Conservation (phyloP, 192 early-diverging fungal species). For the Funneliformis geosporum region DNA sequence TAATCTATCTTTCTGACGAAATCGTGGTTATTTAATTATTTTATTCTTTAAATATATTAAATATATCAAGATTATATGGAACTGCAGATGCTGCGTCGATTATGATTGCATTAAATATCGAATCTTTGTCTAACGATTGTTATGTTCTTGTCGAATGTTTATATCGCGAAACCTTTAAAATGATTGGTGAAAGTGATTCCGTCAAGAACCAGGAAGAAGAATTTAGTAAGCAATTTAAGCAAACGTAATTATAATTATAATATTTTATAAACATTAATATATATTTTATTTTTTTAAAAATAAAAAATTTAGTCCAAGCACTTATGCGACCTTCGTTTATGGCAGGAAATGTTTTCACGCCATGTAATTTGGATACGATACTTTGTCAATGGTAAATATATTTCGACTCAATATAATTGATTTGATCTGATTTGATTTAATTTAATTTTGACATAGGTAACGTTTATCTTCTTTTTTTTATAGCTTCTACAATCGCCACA, state of each 20-base stretch:
- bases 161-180: constrained; percentile 74
- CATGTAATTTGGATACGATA: constrained; percentile 70
- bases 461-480: neutral
- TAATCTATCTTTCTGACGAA: neutral
- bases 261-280: neutral
- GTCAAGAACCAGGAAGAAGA: constrained; percentile 57
- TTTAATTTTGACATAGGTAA: constrained; percentile 34
- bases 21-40: neutral
- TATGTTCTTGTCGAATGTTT: constrained; percentile 75
- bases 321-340: constrained; percentile 69
- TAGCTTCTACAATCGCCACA: neutral
- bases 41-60: neutral
- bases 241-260: constrained; percentile 3
- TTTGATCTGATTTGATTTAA: neutral
- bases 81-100: constrained; percentile 66
- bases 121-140: constrained; percentile 53
- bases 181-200: constrained; percentile 66
- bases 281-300: neutral
- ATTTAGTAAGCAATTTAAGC: constrained; percentile 8
- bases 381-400: constrained; percentile 58
- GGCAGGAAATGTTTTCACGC: constrained; percentile 70
- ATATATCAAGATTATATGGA: neutral
- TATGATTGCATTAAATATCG: constrained; percentile 67
- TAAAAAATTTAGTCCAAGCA: constrained; percentile 51
- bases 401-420: neutral